phyloP scores from a whole-genome alignment of 345 rosid species.

The Citrus medica region DNA sequence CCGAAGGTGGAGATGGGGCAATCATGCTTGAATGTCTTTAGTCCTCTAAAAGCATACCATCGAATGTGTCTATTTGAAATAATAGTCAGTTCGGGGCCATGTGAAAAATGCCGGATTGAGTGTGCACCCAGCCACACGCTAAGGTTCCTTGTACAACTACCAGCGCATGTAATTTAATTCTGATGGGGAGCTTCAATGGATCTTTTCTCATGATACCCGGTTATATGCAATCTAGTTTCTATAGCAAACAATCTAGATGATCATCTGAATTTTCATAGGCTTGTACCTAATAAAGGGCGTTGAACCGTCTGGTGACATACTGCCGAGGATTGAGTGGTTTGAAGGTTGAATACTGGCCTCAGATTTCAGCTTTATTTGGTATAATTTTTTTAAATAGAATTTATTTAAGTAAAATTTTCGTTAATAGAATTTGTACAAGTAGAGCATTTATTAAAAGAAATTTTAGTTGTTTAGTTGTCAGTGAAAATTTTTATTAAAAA shows the following conservation, averaged over 20 bases:
- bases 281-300: background rate
- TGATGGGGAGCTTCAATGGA: background rate
- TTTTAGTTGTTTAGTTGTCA: no score
- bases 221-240: background rate
- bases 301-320: background rate
- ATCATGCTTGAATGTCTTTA: constrained; percentile 27
- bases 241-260: background rate
- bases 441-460: no score
- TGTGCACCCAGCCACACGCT: background rate
- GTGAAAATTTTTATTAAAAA: no score
- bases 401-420: no score
- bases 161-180: background rate
- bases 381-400: background rate
- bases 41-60: no score
- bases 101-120: background rate
- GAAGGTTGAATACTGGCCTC: background rate
- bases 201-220: background rate
- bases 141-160: background rate
- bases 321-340: background rate
- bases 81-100: background rate
- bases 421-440: no score
- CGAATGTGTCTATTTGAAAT: background rate
- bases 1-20: constrained; percentile 86
- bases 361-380: background rate
- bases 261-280: background rate